These are phyloP conservation scores for Pseudofabraea citricarpa DNA, from an alignment of 2,329 filamentous ascomycete genomes.

Conservation along the genomic window DNA sequence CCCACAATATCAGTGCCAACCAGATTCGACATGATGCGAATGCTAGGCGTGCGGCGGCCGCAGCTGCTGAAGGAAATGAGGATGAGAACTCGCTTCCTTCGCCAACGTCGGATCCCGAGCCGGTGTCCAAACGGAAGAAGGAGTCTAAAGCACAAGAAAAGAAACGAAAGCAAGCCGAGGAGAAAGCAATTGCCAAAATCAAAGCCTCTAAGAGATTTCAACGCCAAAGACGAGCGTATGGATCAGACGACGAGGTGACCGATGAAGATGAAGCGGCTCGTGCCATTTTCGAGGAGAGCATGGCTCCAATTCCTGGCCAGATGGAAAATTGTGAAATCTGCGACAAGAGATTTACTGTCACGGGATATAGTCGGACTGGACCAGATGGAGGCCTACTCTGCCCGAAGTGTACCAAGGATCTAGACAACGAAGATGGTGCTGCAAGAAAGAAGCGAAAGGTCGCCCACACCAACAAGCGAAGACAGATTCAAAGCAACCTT, in stretches of 20 bases:
- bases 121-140: conserved; percentile 20
- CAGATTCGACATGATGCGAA: conserved; percentile 49
- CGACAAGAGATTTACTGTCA: conserved; percentile 86
- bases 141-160: conserved; percentile 24
- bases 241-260: conserved; percentile 34
- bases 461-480: conserved; percentile 48
- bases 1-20: conserved; percentile 65
- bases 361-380: conserved; percentile 77
- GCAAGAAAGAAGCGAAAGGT: conserved; percentile 53
- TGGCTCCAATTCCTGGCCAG: conserved; percentile 55
- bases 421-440: conserved; percentile 61
- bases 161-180: conserved; percentile 34
- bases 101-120: conserved; percentile 21
- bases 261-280: conserved; percentile 47
- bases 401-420: conserved; percentile 70
- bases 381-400: conserved; percentile 86
- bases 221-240: conserved; percentile 39
- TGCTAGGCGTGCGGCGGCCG: conserved; percentile 37
- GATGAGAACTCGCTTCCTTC: conserved; percentile 24
- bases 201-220: conserved; percentile 56
- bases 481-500: conserved; percentile 77
- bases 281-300: conserved; percentile 42
- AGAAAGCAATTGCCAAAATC: conserved; percentile 54
- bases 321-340: conserved; percentile 85
- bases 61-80: conserved; percentile 37